Percentiles rank a stretch among this genome's conserved stretches.
These are phyloP conservation scores for Aspergillus sp. DNA, from an alignment of 2,329 filamentous ascomycete species.

Conservation along the genomic window DNA sequence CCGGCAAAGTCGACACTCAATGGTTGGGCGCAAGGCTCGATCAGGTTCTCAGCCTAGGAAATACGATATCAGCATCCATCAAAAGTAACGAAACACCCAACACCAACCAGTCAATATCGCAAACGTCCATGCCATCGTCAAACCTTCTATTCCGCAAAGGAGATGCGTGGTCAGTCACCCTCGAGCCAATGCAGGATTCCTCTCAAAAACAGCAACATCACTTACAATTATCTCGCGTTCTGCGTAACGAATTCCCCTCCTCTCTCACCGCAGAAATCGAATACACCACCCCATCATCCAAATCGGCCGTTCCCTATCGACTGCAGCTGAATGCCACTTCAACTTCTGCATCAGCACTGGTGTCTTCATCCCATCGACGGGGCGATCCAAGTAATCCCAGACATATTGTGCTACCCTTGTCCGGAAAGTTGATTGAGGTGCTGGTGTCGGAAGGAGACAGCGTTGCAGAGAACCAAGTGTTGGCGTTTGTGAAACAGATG, in stretches of 20 bases:
- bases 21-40: slow-evolving; percentile 53
- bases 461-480: slow-evolving; percentile 47
- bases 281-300: slow-evolving; percentile 38
- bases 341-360: slow-evolving; percentile 38
- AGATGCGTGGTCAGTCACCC: slow-evolving; percentile 53
- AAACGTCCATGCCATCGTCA: slow-evolving; percentile 21
- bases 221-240: slow-evolving; percentile 49
- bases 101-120: slow-evolving; percentile 8
- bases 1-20: slow-evolving; percentile 48
- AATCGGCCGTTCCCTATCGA: slow-evolving; percentile 37
- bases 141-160: slow-evolving; percentile 53
- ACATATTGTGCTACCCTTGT: slow-evolving; percentile 54
- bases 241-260: slow-evolving; percentile 57
- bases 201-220: slow-evolving; percentile 40
- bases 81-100: neutral
- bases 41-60: slow-evolving; percentile 32
- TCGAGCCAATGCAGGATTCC: slow-evolving; percentile 31
- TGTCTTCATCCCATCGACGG: slow-evolving; percentile 41
- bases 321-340: slow-evolving; percentile 43
- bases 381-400: slow-evolving; percentile 46
- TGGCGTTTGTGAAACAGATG: slow-evolving; percentile 62
- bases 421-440: slow-evolving; percentile 57
- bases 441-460: slow-evolving; percentile 50
- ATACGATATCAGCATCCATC: slow-evolving; percentile 18
- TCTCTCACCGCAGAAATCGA: slow-evolving; percentile 51